Base-by-base conservation (phyloP, 2,329 filamentous ascomycete species). In the Neofusicoccum cordaticola region DNA sequence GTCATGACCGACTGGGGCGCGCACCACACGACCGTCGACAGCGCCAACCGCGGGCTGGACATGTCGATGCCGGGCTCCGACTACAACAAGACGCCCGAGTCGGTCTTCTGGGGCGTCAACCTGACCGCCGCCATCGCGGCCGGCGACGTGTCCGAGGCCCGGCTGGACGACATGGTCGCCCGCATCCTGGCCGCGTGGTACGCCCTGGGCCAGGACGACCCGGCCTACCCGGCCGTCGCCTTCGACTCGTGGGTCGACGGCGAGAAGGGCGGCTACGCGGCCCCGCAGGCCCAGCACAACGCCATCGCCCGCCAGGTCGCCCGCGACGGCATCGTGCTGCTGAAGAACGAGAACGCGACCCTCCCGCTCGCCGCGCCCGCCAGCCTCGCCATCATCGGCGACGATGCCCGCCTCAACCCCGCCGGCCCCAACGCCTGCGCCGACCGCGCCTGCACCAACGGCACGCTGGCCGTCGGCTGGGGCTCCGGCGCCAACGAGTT, bases 61-160 rank as follows among this genome's bases (percentile, higher is more conserved):
- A 84, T 85, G 78, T 51, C 82, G 73, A 78, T 78, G 75, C 86
- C 86, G 0, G 77, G 78, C 17, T 76, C 73, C 35, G 68, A 63
- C 48, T 65, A 52, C 56, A 47, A 35, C 48, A 67, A 73, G 74
- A 75, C n/a, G 74, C 76, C 76, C 73, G 74, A 2, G 70, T 17
- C 74, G 90, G 90, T 0, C 78, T 90, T 96, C 17, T 94, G 91
- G 86, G 93, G 91, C 0, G 74, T 84, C 0, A 83, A 94, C 69
- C 83, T 97, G 35, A 94, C 89, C 0, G 88, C 86, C 57, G 86
- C 93, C 0, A 85, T 92, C 1, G 81, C 97, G 51, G 97, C 97
- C 73, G 93, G 93, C 37, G 96, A 93, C 0, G 81, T 98, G 35
- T 91, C 94, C 0, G 86, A 90, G 69, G 96, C 90, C 85, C 87